phyloP scores from a whole-genome alignment of 176 grass and related monocot species.

The Eremochloa ophiuroides region DNA sequence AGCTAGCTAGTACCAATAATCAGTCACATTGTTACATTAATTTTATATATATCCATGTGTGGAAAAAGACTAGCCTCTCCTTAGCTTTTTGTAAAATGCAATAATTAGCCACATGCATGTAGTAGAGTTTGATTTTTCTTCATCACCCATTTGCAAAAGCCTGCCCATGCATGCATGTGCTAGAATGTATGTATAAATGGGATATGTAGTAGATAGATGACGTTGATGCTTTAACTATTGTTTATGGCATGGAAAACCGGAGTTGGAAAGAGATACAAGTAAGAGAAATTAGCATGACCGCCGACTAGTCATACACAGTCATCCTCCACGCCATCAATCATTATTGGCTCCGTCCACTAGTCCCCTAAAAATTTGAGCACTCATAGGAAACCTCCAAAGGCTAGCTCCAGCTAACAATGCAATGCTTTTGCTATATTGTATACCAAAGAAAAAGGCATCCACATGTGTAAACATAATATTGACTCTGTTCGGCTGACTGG shows the following conservation, averaged over 20 bases:
- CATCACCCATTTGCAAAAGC: background rate
- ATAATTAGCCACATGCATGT: background rate
- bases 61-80: background rate
- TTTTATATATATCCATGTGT: background rate
- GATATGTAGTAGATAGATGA: background rate
- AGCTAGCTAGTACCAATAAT: background rate
- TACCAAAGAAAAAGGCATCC: background rate
- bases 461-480: background rate
- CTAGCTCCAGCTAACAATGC: background rate
- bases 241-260: background rate
- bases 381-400: background rate
- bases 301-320: background rate
- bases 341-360: constrained; percentile 1
- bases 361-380: background rate
- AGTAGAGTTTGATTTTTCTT: background rate
- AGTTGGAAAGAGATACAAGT: background rate
- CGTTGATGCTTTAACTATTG: background rate
- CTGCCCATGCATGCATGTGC: background rate
- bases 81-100: background rate
- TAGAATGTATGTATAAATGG: background rate
- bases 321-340: constrained; percentile 4
- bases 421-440: background rate
- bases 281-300: background rate
- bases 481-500: too few species aligned
- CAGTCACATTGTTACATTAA: background rate